Evolutionary conservation across 192 early-diverging fungal genomes (phyloP).

Genomic region (Rhizophlyctis rosea): DNA sequence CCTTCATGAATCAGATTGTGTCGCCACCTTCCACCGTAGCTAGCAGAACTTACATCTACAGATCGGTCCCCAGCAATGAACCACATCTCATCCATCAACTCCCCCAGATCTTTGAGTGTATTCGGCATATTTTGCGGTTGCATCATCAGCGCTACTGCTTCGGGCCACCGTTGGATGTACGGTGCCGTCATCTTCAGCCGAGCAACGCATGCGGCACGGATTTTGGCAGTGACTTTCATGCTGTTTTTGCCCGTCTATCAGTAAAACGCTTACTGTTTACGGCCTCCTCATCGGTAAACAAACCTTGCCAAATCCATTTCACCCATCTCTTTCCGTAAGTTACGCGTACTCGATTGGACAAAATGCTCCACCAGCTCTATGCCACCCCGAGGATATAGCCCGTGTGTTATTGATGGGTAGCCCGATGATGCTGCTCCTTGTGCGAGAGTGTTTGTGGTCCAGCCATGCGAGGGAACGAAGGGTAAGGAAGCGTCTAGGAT

Average conservation of each 20-base stretch:
- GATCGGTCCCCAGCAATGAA: slow-evolving; percentile 81
- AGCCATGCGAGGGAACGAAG: slow-evolving; percentile 70
- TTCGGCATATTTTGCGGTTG: slow-evolving; percentile 72
- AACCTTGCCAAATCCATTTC: slow-evolving; percentile 49
- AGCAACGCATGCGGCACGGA: slow-evolving; percentile 56
- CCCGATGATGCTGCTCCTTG: slow-evolving; percentile 66
- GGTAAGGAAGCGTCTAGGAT: slow-evolving; percentile 64
- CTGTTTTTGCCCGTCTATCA: slow-evolving; percentile 7
- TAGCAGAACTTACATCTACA: slow-evolving; percentile 63
- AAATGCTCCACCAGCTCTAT: slow-evolving; percentile 74
- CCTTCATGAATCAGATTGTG: no score
- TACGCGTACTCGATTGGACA: slow-evolving; percentile 59
- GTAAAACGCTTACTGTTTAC: background rate
- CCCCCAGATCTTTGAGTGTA: slow-evolving; percentile 64
- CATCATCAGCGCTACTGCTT: slow-evolving; percentile 73
- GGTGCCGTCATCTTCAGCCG: slow-evolving; percentile 73
- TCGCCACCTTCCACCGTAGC: no score
- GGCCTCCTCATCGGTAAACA: background rate
- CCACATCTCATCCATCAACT: slow-evolving; percentile 84
- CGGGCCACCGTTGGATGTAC: slow-evolving; percentile 72
- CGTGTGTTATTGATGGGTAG: slow-evolving; percentile 68
- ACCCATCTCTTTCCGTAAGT: slow-evolving; percentile 59
- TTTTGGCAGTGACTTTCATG: slow-evolving; percentile 43
- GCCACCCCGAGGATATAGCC: slow-evolving; percentile 61
- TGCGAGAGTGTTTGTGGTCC: slow-evolving; percentile 64